Percentiles rank a stretch among this genome's conserved stretches.
Evolutionary conservation across 108 stramenopile genomes (phyloP).

Genomic region (Heterococcus sp.): DNA sequence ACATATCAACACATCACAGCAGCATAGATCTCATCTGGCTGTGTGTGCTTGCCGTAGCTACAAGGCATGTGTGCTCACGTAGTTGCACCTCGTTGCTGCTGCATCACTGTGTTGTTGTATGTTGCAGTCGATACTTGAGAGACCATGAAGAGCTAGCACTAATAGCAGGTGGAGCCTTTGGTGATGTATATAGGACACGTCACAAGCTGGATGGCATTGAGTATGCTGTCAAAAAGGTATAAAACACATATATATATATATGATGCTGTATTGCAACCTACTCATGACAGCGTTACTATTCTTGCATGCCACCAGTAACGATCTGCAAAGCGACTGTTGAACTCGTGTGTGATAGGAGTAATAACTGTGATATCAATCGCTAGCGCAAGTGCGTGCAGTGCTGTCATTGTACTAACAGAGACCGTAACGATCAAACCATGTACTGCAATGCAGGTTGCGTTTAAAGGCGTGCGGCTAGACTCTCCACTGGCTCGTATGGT

Average conservation of each 20-base stretch:
- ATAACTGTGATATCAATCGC: too few species aligned
- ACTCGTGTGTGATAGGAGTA: too few species aligned
- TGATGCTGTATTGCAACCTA: too few species aligned
- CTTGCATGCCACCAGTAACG: too few species aligned
- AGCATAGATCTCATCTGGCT: too few species aligned
- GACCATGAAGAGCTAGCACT: conserved; percentile 43
- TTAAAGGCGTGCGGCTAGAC: conserved; percentile 71
- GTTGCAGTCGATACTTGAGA: conserved; percentile 10
- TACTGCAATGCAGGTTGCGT: conserved; percentile 48
- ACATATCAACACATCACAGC: too few species aligned
- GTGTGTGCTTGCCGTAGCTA: too few species aligned
- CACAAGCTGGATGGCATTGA: conserved; percentile 72
- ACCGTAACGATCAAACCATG: conserved; percentile 58
- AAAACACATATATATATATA: background rate
- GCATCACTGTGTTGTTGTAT: background rate
- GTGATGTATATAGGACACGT: conserved; percentile 75
- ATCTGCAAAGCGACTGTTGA: too few species aligned
- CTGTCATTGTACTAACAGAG: too few species aligned
- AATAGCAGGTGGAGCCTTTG: conserved; percentile 78
- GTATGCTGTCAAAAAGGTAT: conserved; percentile 88
- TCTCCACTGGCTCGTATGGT: conserved; percentile 69
- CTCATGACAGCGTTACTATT: too few species aligned
- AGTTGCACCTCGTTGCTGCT: background rate
- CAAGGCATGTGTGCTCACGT: too few species aligned
- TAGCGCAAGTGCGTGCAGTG: too few species aligned